Percentiles rank a stretch among this genome's conserved stretches.
These are phyloP conservation scores for Zymoseptoria crescenta DNA, from an alignment of 2,329 filamentous ascomycete genomes.

Conservation along the genomic window DNA sequence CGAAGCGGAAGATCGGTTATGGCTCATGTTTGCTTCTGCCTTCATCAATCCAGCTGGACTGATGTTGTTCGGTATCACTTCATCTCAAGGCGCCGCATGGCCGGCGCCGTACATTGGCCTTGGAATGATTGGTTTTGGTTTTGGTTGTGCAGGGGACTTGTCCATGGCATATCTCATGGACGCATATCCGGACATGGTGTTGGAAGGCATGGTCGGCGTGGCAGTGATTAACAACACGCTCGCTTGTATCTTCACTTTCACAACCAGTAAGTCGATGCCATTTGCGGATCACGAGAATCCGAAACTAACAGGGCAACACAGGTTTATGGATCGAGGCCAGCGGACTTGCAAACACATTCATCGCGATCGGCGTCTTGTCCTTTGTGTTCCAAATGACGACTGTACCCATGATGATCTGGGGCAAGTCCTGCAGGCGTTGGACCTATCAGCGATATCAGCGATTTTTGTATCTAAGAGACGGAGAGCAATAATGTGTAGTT, in stretches of 20 bases:
- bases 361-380: conserved; percentile 45
- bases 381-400: conserved; percentile 46
- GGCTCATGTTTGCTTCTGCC: conserved; percentile 45
- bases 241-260: conserved; percentile 49
- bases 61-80: conserved; percentile 48
- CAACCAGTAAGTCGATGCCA: conserved; percentile 14
- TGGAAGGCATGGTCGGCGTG: conserved; percentile 53
- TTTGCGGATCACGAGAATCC: not conserved
- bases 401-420: conserved; percentile 48
- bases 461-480: conserved; percentile 22
- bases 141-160: conserved; percentile 51
- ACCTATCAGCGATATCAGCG: conserved; percentile 31
- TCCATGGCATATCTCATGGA: conserved; percentile 47
- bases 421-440: conserved; percentile 43
- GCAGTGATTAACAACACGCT: conserved; percentile 51
- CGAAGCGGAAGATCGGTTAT: conserved; percentile 49
- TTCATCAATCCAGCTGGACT: conserved; percentile 46
- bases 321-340: conserved; percentile 41
- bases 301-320: conserved; percentile 3
- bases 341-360: conserved; percentile 42
- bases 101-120: conserved; percentile 47
- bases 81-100: conserved; percentile 46
- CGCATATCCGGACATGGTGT: conserved; percentile 49
- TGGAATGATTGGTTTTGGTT: conserved; percentile 52
- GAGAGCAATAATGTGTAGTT: conserved; percentile 9